These are phyloP conservation scores for Penicillium sclerotigenum DNA, from an alignment of 2,329 filamentous ascomycete genomes.

Conservation along the genomic window DNA sequence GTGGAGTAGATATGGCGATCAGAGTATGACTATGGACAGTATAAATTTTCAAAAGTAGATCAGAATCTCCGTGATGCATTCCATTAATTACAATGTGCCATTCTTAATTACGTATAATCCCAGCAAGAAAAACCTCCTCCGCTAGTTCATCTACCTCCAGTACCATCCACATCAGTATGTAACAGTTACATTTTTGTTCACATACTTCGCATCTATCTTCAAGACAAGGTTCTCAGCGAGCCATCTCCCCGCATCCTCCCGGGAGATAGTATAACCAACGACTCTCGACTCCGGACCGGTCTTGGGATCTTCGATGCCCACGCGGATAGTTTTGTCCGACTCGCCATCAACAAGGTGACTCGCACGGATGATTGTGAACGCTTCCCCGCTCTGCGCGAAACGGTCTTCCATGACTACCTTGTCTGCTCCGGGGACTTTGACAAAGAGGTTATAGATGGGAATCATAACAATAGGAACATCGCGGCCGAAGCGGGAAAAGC, in stretches of 20 bases:
- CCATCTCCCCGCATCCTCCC: conserved; percentile 32
- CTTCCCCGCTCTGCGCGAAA: conserved; percentile 24
- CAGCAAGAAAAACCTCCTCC: not conserved
- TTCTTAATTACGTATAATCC: not conserved
- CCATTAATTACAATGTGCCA: not conserved
- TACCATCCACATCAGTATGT: not conserved
- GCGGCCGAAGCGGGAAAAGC: conserved; percentile 29
- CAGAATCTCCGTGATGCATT: not conserved
- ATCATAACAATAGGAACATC: conserved; percentile 33
- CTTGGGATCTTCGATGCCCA: conserved; percentile 27
- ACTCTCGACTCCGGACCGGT: conserved; percentile 30
- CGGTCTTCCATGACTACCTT: conserved; percentile 35
- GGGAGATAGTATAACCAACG: conserved; percentile 35
- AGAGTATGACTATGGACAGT: not conserved
- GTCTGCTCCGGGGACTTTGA: conserved; percentile 37
- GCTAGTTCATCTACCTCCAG: not conserved
- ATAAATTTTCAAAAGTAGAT: not conserved
- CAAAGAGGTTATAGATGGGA: conserved; percentile 32
- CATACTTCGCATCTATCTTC: not conserved
- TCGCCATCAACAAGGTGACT: conserved; percentile 35
- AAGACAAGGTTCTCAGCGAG: conserved; percentile 11
- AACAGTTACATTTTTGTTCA: conserved; percentile 6
- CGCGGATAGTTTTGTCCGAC: conserved; percentile 19
- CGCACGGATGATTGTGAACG: conserved; percentile 32
- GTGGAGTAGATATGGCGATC: not conserved